Evolutionary conservation across 805 yeast genomes (phyloP).

Genomic region (Cyberlindnera meyerae): DNA sequence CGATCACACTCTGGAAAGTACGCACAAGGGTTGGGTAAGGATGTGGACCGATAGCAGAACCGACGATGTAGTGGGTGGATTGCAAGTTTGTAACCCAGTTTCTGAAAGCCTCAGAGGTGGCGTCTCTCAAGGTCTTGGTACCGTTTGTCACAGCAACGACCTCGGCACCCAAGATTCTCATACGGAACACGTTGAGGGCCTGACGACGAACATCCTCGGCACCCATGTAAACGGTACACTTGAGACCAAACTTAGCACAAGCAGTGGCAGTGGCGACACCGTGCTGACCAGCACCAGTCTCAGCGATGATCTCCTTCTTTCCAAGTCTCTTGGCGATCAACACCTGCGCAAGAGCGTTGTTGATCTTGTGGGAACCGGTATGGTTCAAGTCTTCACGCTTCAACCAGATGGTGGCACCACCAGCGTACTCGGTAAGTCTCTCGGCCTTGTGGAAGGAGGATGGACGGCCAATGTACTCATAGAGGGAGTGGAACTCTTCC

Average conservation of each 20-base stretch:
- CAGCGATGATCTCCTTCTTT: slow-evolving; percentile 73
- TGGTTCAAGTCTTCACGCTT: slow-evolving; percentile 95
- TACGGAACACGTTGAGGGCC: slow-evolving; percentile 95
- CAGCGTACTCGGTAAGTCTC: slow-evolving; percentile 81
- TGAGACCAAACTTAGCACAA: slow-evolving; percentile 86
- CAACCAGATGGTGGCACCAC: slow-evolving; percentile 96
- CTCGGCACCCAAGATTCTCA: slow-evolving; percentile 93
- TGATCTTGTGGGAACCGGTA: slow-evolving; percentile 85
- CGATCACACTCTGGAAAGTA: slow-evolving; percentile 97
- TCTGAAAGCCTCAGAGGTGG: slow-evolving; percentile 95
- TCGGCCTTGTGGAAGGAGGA: slow-evolving; percentile 89
- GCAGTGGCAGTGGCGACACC: slow-evolving; percentile 94
- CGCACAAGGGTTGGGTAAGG: slow-evolving; percentile 98
- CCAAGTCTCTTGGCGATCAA: slow-evolving; percentile 76
- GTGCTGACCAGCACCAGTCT: slow-evolving; percentile 92
- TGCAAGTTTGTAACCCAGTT: slow-evolving; percentile 87
- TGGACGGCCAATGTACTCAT: slow-evolving; percentile 95
- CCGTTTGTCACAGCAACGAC: slow-evolving; percentile 93
- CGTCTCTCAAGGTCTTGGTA: slow-evolving; percentile 94
- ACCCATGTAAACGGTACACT: slow-evolving; percentile 96
- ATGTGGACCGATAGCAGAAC: slow-evolving; percentile 98
- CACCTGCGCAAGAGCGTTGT: slow-evolving; percentile 80
- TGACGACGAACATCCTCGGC: slow-evolving; percentile 99
- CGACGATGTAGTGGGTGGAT: slow-evolving; percentile 91
- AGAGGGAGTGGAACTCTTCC: slow-evolving; percentile 82